phyloP scores from a whole-genome alignment of 2,329 filamentous ascomycete species.

The Colletotrichum karsti region DNA sequence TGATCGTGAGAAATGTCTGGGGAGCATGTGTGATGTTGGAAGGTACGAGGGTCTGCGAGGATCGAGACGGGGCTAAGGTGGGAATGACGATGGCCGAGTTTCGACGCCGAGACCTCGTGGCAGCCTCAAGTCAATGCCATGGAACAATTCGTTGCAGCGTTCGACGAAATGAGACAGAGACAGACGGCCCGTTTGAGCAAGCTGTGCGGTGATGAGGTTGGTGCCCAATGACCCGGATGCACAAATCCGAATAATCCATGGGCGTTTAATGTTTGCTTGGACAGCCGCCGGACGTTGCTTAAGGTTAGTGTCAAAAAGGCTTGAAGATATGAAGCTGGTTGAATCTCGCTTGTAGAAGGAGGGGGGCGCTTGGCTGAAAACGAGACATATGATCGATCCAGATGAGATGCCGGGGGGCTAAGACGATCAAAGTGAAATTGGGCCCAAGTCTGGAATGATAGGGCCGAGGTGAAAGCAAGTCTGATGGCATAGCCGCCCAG shows the following conservation, averaged over 20 bases:
- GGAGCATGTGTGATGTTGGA: not conserved
- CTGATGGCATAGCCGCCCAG: conserved; percentile 10
- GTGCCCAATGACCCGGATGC: not conserved
- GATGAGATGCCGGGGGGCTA: conserved; percentile 17
- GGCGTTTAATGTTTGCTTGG: not conserved
- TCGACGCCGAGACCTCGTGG: conserved; percentile 1
- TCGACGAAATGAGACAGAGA: not conserved
- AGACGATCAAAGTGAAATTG: not conserved
- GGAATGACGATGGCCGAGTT: conserved; percentile 3
- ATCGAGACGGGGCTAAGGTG: not conserved
- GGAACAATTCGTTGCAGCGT: not conserved
- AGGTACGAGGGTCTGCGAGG: not conserved
- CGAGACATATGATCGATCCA: conserved; percentile 20
- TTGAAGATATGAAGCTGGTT: not conserved
- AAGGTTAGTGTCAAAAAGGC: conserved; percentile 12
- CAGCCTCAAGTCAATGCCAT: conserved; percentile 3
- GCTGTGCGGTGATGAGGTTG: conserved; percentile 5
- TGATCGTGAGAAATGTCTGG: conserved; percentile 1
- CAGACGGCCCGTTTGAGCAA: conserved; percentile 17
- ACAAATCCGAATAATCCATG: not conserved
- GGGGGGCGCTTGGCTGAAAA: conserved; percentile 8
- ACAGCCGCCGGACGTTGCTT: not conserved
- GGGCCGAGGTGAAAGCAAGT: not conserved
- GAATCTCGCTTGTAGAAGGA: conserved; percentile 16
- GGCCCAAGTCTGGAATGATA: not conserved